Percentiles rank a stretch among this genome's conserved stretches.
These are phyloP conservation scores for Penstemon eatonii DNA, from an alignment of 257 asterid genomes.

Conservation along the genomic window DNA sequence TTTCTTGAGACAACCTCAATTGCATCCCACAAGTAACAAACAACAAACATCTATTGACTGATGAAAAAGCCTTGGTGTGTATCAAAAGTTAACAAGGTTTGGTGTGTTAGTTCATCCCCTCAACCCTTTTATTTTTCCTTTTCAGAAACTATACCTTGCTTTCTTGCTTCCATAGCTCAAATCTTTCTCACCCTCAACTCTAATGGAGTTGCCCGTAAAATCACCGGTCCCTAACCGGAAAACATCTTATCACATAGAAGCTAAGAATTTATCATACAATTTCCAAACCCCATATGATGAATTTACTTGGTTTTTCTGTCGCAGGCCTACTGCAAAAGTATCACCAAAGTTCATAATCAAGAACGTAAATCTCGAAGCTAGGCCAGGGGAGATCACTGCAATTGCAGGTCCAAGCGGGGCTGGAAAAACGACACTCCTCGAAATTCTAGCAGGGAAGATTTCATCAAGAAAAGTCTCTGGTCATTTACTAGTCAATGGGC, in stretches of 20 bases:
- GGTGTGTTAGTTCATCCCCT: conserved; percentile 78
- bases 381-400: conserved; percentile 76
- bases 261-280: conserved; percentile 57
- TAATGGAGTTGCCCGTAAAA: conserved; percentile 65
- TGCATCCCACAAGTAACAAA: conserved; percentile 37
- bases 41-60: conserved; percentile 14
- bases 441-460: conserved; percentile 66
- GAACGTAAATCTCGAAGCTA: conserved; percentile 62
- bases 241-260: conserved; percentile 43
- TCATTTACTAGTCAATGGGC: conserved; percentile 51
- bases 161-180: conserved; percentile 27
- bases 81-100: conserved; percentile 36
- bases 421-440: conserved; percentile 76
- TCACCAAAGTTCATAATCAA: conserved; percentile 48
- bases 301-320: conserved; percentile 27
- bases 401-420: conserved; percentile 96
- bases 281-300: conserved; percentile 28
- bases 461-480: conserved; percentile 56
- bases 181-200: conserved; percentile 17
- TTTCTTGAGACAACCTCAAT: conserved; percentile 35
- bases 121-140: conserved; percentile 18
- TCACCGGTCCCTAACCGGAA: conserved; percentile 33
- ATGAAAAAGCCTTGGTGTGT: conserved; percentile 2
- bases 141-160: conserved; percentile 16
- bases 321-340: conserved; percentile 27